phyloP scores from a whole-genome alignment of 2,329 filamentous ascomycete genomes.

The Pseudogymnoascus sp. region DNA sequence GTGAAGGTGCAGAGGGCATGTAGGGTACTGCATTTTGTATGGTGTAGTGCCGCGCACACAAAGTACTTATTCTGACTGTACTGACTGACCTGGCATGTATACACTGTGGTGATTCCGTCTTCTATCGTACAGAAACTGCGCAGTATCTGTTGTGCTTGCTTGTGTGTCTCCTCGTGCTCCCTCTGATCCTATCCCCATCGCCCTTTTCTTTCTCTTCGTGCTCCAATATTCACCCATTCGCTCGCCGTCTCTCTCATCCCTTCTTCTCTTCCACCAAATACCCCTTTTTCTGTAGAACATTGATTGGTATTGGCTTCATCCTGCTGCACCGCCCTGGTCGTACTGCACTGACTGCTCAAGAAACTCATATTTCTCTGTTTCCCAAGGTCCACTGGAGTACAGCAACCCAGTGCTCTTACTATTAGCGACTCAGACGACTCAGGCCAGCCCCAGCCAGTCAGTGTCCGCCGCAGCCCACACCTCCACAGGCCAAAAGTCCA shows the following conservation, averaged over 20 bases:
- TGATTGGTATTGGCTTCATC: constrained; percentile 2
- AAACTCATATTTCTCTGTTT: neutral
- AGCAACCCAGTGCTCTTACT: neutral
- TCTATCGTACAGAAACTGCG: neutral
- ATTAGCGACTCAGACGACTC: neutral
- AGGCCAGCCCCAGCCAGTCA: neutral
- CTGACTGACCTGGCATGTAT: neutral
- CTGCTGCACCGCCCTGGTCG: neutral
- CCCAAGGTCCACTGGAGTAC: neutral
- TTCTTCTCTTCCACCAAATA: neutral
- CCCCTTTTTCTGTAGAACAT: neutral
- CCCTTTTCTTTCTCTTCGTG: neutral
- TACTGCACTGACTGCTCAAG: neutral
- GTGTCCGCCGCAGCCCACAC: neutral
- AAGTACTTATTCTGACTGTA: neutral
- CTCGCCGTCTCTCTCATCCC: neutral
- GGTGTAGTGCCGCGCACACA: neutral
- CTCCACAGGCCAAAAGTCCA: neutral
- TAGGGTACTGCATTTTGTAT: neutral
- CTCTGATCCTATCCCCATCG: neutral
- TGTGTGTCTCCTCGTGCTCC: neutral
- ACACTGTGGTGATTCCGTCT: neutral
- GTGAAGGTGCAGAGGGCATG: neutral
- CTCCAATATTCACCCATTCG: neutral
- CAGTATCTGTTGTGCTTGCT: neutral